These are phyloP conservation scores for Coemansia sp. DNA, from an alignment of 192 early-diverging fungal genomes.

Conservation along the genomic window DNA sequence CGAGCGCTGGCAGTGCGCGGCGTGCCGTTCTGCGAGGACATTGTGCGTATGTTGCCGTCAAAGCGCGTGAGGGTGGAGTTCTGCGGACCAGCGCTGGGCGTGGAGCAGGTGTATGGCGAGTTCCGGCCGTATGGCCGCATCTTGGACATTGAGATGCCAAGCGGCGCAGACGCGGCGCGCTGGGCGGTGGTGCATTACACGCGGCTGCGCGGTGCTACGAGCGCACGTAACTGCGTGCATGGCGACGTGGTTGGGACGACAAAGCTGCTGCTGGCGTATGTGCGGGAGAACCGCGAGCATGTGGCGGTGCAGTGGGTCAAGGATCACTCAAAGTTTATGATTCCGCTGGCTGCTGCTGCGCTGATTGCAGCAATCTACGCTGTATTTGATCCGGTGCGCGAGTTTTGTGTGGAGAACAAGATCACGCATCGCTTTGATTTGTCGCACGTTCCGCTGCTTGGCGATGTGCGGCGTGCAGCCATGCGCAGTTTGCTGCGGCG, in stretches of 20 bases:
- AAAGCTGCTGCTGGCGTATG: conserved; percentile 61
- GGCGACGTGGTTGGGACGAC: conserved; percentile 74
- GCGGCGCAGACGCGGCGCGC: conserved; percentile 73
- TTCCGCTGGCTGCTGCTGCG: conserved; percentile 73
- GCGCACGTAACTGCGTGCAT: conserved; percentile 90
- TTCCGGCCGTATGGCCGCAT: conserved; percentile 83
- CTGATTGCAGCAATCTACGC: conserved; percentile 76
- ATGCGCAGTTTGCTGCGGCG: conserved; percentile 37
- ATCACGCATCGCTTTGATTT: conserved; percentile 78
- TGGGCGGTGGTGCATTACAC: conserved; percentile 81
- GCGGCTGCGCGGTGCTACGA: conserved; percentile 78
- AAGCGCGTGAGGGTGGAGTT: conserved; percentile 71
- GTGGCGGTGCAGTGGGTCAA: conserved; percentile 64
- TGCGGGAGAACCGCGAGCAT: conserved; percentile 59
- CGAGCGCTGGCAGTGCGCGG: conserved; percentile 70
- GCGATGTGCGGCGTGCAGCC: conserved; percentile 34
- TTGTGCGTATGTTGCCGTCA: conserved; percentile 55
- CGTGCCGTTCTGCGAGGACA: conserved; percentile 72
- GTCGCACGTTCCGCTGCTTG: conserved; percentile 34
- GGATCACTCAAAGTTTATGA: conserved; percentile 72
- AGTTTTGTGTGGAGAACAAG: conserved; percentile 85
- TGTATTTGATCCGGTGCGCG: conserved; percentile 86
- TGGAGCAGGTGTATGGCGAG: conserved; percentile 69
- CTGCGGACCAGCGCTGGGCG: conserved; percentile 65
- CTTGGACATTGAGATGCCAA: conserved; percentile 68